Evolutionary conservation across 371 early-diverging fungal species (phyloP).

Genomic region (Mortierella sp.): DNA sequence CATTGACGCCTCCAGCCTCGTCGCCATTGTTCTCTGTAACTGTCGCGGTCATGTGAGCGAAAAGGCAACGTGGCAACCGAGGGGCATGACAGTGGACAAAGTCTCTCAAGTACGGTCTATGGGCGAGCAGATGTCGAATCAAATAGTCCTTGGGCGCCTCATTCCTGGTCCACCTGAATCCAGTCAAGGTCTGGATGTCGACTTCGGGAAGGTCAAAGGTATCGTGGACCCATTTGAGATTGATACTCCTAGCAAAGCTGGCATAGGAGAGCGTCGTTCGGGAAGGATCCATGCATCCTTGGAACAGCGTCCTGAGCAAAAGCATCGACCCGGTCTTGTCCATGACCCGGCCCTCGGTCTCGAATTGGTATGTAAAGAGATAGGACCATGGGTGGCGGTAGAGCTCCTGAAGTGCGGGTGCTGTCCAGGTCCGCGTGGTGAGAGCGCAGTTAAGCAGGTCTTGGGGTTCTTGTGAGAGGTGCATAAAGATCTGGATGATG

Average conservation of each 20-base stretch:
- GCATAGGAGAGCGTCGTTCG: constrained; percentile 42
- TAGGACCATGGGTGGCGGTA: constrained; percentile 57
- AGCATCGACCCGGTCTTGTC: constrained; percentile 54
- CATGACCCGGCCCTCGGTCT: constrained; percentile 46
- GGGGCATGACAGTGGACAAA: constrained; percentile 52
- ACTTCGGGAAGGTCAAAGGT: constrained; percentile 55
- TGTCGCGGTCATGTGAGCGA: constrained; percentile 29
- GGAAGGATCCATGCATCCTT: constrained; percentile 45
- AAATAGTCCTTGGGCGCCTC: constrained; percentile 52
- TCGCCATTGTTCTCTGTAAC: constrained; percentile 15
- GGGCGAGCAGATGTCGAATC: constrained; percentile 44
- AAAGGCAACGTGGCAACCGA: constrained; percentile 43
- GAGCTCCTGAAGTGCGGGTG: constrained; percentile 48
- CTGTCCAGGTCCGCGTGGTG: constrained; percentile 37
- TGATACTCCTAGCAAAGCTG: constrained; percentile 52
- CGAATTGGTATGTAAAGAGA: constrained; percentile 51
- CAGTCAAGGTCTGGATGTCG: constrained; percentile 46
- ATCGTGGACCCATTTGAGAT: constrained; percentile 56
- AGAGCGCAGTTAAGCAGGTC: constrained; percentile 52
- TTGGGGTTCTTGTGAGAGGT: constrained; percentile 36
- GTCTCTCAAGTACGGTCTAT: constrained; percentile 48
- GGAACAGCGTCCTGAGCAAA: constrained; percentile 51
- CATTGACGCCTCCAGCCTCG: constrained; percentile 8
- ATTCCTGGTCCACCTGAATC: constrained; percentile 53
- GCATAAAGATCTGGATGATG: constrained; percentile 51